These are phyloP conservation scores for Bassia scoparia DNA, from an alignment of 148 eudicot species.

Conservation along the genomic window DNA sequence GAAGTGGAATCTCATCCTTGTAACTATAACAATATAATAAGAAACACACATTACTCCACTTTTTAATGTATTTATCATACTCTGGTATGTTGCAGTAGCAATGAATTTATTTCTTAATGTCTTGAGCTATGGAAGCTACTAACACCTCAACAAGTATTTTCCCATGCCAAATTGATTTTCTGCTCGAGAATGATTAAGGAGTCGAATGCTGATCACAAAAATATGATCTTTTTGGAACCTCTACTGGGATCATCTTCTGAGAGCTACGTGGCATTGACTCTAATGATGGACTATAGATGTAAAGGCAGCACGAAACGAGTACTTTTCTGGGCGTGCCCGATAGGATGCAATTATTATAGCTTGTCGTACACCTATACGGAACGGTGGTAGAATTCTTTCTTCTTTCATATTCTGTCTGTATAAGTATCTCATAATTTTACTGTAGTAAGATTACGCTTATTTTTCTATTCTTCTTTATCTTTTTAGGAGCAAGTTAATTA, in stretches of 20 bases:
- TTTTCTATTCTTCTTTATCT: no score
- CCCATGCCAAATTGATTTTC: slow-evolving; percentile 21
- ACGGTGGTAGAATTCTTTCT: slow-evolving; percentile 43
- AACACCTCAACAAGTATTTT: slow-evolving; percentile 48
- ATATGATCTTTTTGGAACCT: slow-evolving; percentile 51
- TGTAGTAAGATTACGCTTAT: neutral
- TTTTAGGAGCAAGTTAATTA: no score
- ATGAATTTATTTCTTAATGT: slow-evolving; percentile 56
- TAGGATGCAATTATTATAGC: slow-evolving; percentile 67
- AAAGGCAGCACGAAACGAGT: slow-evolving; percentile 70
- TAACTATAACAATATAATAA: no score
- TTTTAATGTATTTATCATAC: no score
- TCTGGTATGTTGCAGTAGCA: slow-evolving; percentile 60
- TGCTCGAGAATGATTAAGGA: slow-evolving; percentile 43
- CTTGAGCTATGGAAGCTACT: slow-evolving; percentile 77
- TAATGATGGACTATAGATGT: slow-evolving; percentile 87
- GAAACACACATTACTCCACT: no score
- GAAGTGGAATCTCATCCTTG: no score
- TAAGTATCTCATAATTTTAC: neutral
- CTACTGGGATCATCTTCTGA: slow-evolving; percentile 54
- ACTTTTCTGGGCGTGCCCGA: slow-evolving; percentile 78
- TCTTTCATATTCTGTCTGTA: neutral
- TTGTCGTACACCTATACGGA: slow-evolving; percentile 80
- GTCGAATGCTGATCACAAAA: slow-evolving; percentile 26
- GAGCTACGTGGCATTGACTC: slow-evolving; percentile 36